Conservation (phyloP, 2,329 filamentous ascomycete species). For the Neocucurbitaria cava region DNA sequence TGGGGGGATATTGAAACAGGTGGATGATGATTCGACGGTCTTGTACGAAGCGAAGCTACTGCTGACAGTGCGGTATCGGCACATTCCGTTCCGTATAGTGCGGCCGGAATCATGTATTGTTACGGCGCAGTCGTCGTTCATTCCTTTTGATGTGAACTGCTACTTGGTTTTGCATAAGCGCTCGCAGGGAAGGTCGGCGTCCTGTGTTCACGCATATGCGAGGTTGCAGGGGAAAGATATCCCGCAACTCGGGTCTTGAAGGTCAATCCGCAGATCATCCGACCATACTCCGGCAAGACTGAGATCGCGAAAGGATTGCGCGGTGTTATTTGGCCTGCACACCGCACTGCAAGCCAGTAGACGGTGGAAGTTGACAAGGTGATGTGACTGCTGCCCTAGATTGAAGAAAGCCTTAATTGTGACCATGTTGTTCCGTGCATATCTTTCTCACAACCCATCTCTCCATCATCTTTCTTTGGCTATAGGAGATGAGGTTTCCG, state of each 20-base stretch:
- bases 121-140: conserved; percentile 4
- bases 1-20: neutral
- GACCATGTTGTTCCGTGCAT: conserved; percentile 53
- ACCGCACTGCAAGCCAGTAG: conserved; percentile 1
- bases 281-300: conserved; percentile 1
- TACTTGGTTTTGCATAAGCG: conserved; percentile 29
- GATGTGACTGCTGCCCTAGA: neutral
- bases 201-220: conserved; percentile 24
- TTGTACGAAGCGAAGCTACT: neutral
- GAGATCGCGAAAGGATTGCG: conserved; percentile 3
- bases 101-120: neutral
- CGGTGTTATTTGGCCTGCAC: neutral
- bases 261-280: conserved; percentile 14
- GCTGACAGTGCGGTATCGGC: neutral
- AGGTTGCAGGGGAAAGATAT: conserved; percentile 6
- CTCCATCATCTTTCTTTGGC: conserved; percentile 63
- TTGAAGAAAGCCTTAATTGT: conserved; percentile 35
- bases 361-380: neutral
- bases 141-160: conserved; percentile 18
- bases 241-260: conserved; percentile 16
- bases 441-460: conserved; percentile 59
- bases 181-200: conserved; percentile 18
- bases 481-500: conserved; percentile 54
- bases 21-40: neutral
- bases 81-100: neutral